Conservation (phyloP, 2,329 filamentous ascomycete species). For the Penicillium vulpinum region DNA sequence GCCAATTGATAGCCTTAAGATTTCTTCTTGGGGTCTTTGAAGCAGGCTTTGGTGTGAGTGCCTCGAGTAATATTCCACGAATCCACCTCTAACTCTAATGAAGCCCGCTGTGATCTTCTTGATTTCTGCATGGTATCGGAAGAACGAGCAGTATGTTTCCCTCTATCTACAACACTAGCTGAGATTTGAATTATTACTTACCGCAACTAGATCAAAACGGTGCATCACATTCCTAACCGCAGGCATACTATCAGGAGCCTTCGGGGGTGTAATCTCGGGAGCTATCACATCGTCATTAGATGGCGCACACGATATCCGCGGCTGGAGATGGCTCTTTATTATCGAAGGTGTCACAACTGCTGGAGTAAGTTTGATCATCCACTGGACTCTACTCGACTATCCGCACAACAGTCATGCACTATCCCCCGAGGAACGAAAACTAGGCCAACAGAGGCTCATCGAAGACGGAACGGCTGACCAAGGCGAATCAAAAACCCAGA, state of each 20-base stretch:
- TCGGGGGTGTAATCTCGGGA: slow-evolving; percentile 4
- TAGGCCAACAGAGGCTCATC: slow-evolving; percentile 3
- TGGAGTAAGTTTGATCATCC: background rate
- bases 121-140: slow-evolving; percentile 5
- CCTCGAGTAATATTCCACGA: background rate
- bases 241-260: slow-evolving; percentile 5
- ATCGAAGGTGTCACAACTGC: slow-evolving; percentile 7
- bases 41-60: slow-evolving; percentile 1
- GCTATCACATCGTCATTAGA: slow-evolving; percentile 7
- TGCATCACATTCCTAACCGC: slow-evolving; percentile 8
- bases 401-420: slow-evolving; percentile 2
- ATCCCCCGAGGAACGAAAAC: background rate
- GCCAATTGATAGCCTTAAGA: background rate
- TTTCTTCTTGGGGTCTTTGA: slow-evolving; percentile 5
- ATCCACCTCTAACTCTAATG: background rate
- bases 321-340: slow-evolving; percentile 14
- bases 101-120: slow-evolving; percentile 11
- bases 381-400: slow-evolving; percentile 6
- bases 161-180: too few species aligned
- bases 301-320: background rate
- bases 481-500: background rate
- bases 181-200: background rate
- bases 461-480: slow-evolving; percentile 2
- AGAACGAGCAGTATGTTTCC: slow-evolving; percentile 5
- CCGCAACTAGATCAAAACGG: background rate